Conservation (phyloP, 2,329 filamentous ascomycete genomes). For the Sporothrix schenckii region DNA sequence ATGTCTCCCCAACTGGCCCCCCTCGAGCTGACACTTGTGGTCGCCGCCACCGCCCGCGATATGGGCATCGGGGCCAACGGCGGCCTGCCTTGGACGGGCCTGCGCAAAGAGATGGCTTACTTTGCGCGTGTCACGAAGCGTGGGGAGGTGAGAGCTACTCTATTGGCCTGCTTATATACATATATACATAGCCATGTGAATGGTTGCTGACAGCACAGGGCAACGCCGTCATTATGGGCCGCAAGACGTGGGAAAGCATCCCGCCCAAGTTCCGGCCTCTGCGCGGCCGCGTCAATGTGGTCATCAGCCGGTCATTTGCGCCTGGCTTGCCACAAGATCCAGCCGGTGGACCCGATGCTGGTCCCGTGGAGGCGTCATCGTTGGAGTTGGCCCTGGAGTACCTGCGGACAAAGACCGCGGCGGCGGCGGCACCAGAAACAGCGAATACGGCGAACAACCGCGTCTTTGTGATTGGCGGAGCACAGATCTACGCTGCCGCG, state of each 20-base stretch:
- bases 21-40: conserved; percentile 80
- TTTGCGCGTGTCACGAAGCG: conserved; percentile 88
- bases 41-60: conserved; percentile 77
- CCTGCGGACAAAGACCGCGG: conserved; percentile 35
- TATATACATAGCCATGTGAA: background rate
- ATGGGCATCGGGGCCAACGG: conserved; percentile 87
- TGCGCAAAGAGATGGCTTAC: conserved; percentile 91
- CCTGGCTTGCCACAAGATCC: conserved; percentile 31
- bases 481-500: conserved; percentile 77
- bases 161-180: background rate
- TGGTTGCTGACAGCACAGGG: conserved; percentile 31
- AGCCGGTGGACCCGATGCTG: conserved; percentile 36
- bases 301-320: conserved; percentile 65
- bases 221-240: conserved; percentile 93
- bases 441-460: conserved; percentile 49
- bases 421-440: background rate
- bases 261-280: conserved; percentile 78
- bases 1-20: conserved; percentile 37
- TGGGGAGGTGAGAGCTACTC: conserved; percentile 41
- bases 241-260: conserved; percentile 95
- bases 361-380: conserved; percentile 61
- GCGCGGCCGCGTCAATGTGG: conserved; percentile 76
- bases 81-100: conserved; percentile 82
- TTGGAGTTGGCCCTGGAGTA: conserved; percentile 61
- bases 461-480: conserved; percentile 88